Base-by-base conservation (phyloP, 192 early-diverging fungal genomes). In the Podila epicladia region DNA sequence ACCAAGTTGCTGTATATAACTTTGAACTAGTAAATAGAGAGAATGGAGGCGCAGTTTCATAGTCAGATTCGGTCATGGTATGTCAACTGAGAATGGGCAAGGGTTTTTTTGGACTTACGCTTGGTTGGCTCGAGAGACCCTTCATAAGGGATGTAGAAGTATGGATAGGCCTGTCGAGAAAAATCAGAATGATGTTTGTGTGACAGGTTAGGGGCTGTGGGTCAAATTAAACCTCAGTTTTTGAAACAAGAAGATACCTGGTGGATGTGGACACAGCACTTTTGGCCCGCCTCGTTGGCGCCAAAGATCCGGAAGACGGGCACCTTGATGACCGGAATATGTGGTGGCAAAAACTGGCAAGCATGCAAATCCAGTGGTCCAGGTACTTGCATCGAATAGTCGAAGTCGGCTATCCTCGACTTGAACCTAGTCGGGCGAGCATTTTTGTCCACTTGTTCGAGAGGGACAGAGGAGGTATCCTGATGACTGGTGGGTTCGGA, bases 241-340 rank as follows among this genome's bases (percentile, higher is more conserved):
- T 45, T 2, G 41, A 17, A 45, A 45, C 41, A 45, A 13, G 3
- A 15, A 3, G 17, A 35, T 75, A 93, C 92, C 75, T 93, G 89
- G 64, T 98, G 97, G 13, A 98, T 73, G 74, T 96, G 95, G n/a
- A 96, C 57, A 78, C 93, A 94, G 19, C 87, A 85, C 69, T 91
- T 90, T 85, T 96, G 95, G 0, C 92, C 92, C 37, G 67, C 78
- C 33, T 70, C 77, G 5, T 93, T 93, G 0, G 91, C 75, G 3
- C 95, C 95, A 82, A 93, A 98, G n/a, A 97, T 84, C 12, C 97
- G 87, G 61, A 98, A 73, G 8, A 95, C 86, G n/a, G 93, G 91
- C 11, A 93, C 93, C 45, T 85, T 84, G 12, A 73, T 49, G 38
- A 88, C 38, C 6, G 87, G 83, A 12, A 86, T 85, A 59, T 83